Base-by-base conservation (phyloP, 2,329 filamentous ascomycete genomes). In the Neofusicoccum laricinum region DNA sequence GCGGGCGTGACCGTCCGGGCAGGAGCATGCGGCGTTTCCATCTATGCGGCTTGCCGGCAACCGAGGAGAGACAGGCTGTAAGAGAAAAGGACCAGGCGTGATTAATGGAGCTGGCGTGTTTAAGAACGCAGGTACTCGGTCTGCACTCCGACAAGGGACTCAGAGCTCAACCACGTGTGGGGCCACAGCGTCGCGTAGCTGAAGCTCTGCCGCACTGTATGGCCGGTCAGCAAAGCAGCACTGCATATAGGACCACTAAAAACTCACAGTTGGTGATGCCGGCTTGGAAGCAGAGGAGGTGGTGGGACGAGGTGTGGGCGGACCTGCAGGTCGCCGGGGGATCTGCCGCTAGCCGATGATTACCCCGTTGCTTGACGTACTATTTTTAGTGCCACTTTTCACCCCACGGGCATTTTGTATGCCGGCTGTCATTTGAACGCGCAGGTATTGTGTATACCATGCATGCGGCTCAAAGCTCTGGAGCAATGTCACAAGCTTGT, bases 1-100 rank as follows among this genome's bases (percentile, higher is more conserved):
- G 43, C 50, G 19, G 61, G 61, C 8, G 61, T 63, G 5, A 63
- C 61, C 8, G 61, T 63, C 19, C 55, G 34, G 15, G 55, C 55
- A 48, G 55, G 55, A 19, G 15, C 55, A 15, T 59, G 55, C 12
- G 41, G 55, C 40, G 55, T 59, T 43, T 59, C 55, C 55, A 59
- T 59, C 8, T 34, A 21, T 17, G 19, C 14, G 14, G 5, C 51
- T 43, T 38, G 38, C n/a, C 11, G n/a, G 17, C 1, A 32, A 19
- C 5, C 14, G n/a, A 43, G 15, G 36, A 41, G 34, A 38, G 34
- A 14, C 15, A 50, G 48, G 14, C 6, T 15, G 32, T 7, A 8
- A 21, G 21, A 11, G 5, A 5, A 5, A 11, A 41, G 15, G 11
- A 32, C 14, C 25, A 12, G n/a, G n/a, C n/a, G 51, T n/a, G 19